Evolutionary conservation across 257 asterid genomes (phyloP).

Genomic region (Handroanthus guayacan): DNA sequence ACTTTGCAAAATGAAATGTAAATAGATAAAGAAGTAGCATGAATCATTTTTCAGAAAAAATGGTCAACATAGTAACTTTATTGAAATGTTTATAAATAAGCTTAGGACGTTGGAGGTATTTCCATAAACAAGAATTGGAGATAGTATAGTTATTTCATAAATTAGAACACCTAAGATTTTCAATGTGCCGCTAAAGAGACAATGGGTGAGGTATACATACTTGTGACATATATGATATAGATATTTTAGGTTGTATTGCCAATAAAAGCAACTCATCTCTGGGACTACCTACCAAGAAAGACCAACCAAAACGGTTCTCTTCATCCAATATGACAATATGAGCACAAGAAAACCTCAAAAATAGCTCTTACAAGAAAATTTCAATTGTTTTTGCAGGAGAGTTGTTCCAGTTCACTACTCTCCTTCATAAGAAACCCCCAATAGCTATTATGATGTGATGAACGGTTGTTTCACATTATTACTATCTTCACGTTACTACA

Average conservation of each 20-base stretch:
- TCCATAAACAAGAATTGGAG: too few relatives aligned
- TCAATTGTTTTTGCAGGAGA: neutral
- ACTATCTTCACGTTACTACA: neutral
- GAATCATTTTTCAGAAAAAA: neutral
- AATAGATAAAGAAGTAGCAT: neutral
- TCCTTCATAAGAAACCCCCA: constrained; percentile 17
- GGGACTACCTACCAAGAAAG: neutral
- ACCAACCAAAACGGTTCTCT: neutral
- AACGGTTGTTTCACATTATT: neutral
- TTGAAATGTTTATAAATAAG: too few relatives aligned
- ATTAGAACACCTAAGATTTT: too few relatives aligned
- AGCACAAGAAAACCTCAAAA: neutral
- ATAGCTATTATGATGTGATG: constrained; percentile 8
- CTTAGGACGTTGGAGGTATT: too few relatives aligned
- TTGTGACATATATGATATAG: neutral
- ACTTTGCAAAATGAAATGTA: constrained; percentile 17
- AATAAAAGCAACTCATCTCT: constrained; percentile 4
- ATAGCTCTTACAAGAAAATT: neutral
- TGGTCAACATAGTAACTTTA: too few relatives aligned
- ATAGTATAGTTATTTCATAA: too few relatives aligned
- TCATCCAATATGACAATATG: neutral
- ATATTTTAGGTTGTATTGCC: neutral
- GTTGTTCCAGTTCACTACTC: neutral
- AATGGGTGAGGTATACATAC: neutral
- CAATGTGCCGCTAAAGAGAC: too few relatives aligned